A percentile compares a stretch with the other conserved stretches of the same genome.
These are phyloP conservation scores for Teratosphaeriaceae sp. DNA, from an alignment of 2,329 filamentous ascomycete genomes.

Conservation along the genomic window DNA sequence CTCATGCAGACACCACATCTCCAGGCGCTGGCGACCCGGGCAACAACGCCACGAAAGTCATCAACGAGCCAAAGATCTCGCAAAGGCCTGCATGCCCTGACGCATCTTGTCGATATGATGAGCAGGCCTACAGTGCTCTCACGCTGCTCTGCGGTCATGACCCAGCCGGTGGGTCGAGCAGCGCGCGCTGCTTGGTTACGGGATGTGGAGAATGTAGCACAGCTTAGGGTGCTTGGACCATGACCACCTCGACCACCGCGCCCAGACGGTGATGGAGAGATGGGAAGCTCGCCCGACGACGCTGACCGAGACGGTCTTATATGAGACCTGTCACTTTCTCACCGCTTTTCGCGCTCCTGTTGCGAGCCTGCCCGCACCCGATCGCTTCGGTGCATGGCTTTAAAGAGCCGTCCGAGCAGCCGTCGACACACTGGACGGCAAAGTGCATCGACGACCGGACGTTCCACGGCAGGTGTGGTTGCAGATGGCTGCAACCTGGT, in stretches of 20 bases:
- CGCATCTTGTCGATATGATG: background rate
- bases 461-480: constrained; percentile 1
- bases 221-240: background rate
- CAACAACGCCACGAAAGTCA: background rate
- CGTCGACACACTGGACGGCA: background rate
- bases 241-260: too few species aligned
- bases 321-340: constrained; percentile 21
- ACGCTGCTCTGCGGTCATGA: constrained; percentile 1
- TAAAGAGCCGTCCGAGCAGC: too few species aligned
- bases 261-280: background rate
- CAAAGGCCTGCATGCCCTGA: background rate
- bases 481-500: background rate
- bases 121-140: background rate
- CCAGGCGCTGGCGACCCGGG: background rate
- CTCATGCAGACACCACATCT: constrained; percentile 6
- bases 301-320: constrained; percentile 7
- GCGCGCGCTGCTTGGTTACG: constrained; percentile 3
- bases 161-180: background rate
- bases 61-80: constrained; percentile 1
- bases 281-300: background rate
- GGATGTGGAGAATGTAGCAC: constrained; percentile 7
- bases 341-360: constrained; percentile 10
- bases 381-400: constrained; percentile 6
- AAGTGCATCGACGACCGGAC: background rate
- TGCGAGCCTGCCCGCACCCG: constrained; percentile 2